Percentiles rank a stretch among this genome's conserved stretches.
These are phyloP conservation scores for Beauveria brongniartii DNA, from an alignment of 2,329 filamentous ascomycete genomes.

Conservation along the genomic window DNA sequence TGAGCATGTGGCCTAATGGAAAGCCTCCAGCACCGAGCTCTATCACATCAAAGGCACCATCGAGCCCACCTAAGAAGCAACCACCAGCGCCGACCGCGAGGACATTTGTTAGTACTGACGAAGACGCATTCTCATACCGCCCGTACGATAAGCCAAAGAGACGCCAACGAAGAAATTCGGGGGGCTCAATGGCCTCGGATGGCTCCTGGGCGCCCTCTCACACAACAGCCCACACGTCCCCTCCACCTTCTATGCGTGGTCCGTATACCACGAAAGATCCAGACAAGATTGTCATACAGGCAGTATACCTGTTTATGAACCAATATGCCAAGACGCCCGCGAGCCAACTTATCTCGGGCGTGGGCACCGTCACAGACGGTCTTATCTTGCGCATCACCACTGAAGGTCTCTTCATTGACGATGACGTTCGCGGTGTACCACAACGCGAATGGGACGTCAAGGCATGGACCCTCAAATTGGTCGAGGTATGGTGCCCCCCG, in stretches of 20 bases:
- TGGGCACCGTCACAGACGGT: constrained; percentile 81
- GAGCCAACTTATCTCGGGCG: constrained; percentile 81
- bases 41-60: constrained; percentile 19
- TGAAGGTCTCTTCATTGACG: constrained; percentile 93
- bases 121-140: constrained; percentile 64
- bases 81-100: constrained; percentile 44
- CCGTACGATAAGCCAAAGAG: constrained; percentile 65
- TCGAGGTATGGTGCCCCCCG: constrained; percentile 78
- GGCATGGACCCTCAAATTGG: constrained; percentile 88
- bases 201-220: constrained; percentile 80
- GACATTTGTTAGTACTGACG: constrained; percentile 53
- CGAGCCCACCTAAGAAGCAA: constrained; percentile 31
- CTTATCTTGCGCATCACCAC: constrained; percentile 87
- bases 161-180: constrained; percentile 51
- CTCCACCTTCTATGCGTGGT: constrained; percentile 68
- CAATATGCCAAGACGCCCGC: constrained; percentile 80
- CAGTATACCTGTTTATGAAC: constrained; percentile 88
- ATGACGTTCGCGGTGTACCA: constrained; percentile 83
- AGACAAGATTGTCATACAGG: constrained; percentile 91
- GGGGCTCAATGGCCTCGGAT: constrained; percentile 68
- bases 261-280: constrained; percentile 85
- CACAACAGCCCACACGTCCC: constrained; percentile 75
- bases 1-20: constrained; percentile 61
- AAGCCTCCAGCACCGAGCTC: constrained; percentile 35
- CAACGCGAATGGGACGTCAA: constrained; percentile 98